Evolutionary conservation across 306 rosid genomes (phyloP).

Genomic region (Hippophae rhamnoides): DNA sequence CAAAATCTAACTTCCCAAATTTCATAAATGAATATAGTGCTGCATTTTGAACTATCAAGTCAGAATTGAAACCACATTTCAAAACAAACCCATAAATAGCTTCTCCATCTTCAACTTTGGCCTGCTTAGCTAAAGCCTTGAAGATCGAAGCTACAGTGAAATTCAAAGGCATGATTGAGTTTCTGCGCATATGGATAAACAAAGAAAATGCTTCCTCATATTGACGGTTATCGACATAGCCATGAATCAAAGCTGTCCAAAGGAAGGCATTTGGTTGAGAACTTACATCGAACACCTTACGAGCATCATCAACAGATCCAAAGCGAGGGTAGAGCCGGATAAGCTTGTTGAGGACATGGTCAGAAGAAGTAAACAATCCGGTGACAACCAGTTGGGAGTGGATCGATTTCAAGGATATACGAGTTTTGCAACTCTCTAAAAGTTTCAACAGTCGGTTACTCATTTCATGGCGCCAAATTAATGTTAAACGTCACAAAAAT

Average conservation of each 20-base stretch:
- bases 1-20: not conserved
- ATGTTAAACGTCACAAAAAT: constrained; percentile 3
- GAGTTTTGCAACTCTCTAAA: constrained; percentile 1
- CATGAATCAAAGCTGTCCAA: constrained; percentile 13
- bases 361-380: not conserved
- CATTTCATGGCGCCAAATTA: constrained; percentile 16
- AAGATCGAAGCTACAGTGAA: constrained; percentile 3
- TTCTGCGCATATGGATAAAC: not conserved
- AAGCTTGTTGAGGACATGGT: constrained; percentile 11
- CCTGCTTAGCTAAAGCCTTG: constrained; percentile 10
- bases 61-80: constrained; percentile 8
- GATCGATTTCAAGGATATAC: not conserved
- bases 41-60: constrained; percentile 8
- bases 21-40: constrained; percentile 3
- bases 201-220: constrained; percentile 1
- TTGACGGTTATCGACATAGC: constrained; percentile 2
- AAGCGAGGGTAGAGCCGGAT: not conserved
- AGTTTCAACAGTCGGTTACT: not conserved
- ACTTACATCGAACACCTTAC: constrained; percentile 14
- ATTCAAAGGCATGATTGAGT: not conserved
- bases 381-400: not conserved
- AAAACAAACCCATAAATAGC: constrained; percentile 9
- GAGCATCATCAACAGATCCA: constrained; percentile 8
- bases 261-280: constrained; percentile 9
- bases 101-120: constrained; percentile 13